phyloP scores from a whole-genome alignment of 2,329 filamentous ascomycete genomes.

The Aspergillus floridensis region DNA sequence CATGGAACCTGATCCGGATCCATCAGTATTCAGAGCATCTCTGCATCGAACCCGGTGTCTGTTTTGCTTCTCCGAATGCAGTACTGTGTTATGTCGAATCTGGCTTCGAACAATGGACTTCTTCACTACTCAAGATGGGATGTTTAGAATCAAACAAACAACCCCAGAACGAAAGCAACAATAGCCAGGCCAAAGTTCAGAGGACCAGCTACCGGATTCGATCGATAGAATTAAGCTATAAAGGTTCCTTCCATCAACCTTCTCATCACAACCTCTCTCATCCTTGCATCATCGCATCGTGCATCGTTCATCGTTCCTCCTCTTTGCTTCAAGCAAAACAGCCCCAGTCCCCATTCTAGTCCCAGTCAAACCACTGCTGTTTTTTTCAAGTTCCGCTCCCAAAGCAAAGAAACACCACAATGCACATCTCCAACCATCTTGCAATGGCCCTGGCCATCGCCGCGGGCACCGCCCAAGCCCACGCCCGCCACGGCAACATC shows the following conservation, averaged over 20 bases:
- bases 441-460: conserved; percentile 20
- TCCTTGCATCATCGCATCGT: background rate
- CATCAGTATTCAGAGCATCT: background rate
- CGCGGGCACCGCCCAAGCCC: conserved; percentile 16
- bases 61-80: background rate
- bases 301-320: background rate
- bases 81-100: background rate
- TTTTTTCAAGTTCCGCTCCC: too few species aligned
- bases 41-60: background rate
- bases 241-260: background rate
- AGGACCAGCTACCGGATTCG: background rate
- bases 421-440: conserved; percentile 29
- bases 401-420: conserved; percentile 15
- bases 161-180: background rate
- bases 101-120: background rate
- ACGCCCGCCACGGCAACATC: background rate
- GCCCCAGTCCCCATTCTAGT: background rate
- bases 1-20: background rate
- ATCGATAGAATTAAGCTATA: background rate
- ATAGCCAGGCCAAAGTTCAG: background rate
- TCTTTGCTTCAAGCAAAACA: background rate
- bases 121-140: background rate
- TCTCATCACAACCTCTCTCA: background rate
- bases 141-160: background rate
- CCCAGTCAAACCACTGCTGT: background rate